These are phyloP conservation scores for Wallacemonas sp. DNA, from an alignment of 208 protist genomes.

Conservation along the genomic window DNA sequence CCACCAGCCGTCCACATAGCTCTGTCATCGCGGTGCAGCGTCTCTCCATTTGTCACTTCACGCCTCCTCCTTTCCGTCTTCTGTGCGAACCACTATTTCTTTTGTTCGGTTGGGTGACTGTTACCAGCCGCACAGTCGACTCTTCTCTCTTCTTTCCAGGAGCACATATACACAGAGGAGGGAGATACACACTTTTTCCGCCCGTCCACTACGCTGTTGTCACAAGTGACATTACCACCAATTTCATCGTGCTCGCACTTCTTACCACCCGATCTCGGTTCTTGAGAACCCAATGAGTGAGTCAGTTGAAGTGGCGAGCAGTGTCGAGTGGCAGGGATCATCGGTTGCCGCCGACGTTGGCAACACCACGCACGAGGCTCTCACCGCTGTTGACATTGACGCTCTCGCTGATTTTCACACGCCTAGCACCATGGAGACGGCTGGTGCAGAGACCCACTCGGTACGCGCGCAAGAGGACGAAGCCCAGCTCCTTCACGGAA, in stretches of 20 bases:
- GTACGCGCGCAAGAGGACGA: background rate
- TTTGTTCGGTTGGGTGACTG: no score
- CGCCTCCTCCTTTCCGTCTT: no score
- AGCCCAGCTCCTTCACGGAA: background rate
- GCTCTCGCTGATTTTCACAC: background rate
- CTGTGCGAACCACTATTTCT: no score
- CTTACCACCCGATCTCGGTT: background rate
- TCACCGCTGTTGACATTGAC: background rate
- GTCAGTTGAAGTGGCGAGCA: background rate
- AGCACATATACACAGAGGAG: no score
- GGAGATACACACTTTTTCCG: no score
- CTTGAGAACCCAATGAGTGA: background rate
- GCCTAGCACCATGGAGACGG: background rate
- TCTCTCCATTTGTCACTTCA: no score
- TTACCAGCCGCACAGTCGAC: no score
- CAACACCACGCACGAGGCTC: background rate
- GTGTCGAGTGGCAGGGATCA: background rate
- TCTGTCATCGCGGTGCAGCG: no score
- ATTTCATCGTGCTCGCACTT: background rate
- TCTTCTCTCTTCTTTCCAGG: no score
- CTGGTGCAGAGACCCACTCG: background rate
- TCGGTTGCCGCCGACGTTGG: background rate
- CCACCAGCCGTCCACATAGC: no score
- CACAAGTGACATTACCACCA: no score
- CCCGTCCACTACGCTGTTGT: no score